These are phyloP conservation scores for Aspergillus olivimuriae DNA, from an alignment of 495 filamentous ascomycete genomes.

Conservation along the genomic window DNA sequence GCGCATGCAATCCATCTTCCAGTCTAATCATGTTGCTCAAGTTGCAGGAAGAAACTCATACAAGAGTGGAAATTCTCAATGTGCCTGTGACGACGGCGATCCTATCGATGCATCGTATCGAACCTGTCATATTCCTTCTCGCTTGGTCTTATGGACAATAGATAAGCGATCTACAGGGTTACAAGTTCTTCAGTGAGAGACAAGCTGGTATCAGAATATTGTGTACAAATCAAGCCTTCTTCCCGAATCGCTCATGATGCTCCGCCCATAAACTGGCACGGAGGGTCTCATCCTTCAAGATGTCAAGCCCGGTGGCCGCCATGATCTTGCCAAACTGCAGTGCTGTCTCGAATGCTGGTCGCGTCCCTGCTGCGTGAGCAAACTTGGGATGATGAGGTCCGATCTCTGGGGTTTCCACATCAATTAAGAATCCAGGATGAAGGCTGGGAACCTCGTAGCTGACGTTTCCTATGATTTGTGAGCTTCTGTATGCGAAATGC, in stretches of 20 bases:
- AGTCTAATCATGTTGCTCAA: no score
- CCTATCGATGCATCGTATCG: no score
- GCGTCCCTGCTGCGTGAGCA: slow-evolving; percentile 1
- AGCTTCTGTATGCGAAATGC: not conserved
- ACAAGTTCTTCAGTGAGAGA: no score
- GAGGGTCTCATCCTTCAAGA: not conserved
- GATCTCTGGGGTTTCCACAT: not conserved
- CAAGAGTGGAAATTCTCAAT: no score
- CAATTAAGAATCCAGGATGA: not conserved
- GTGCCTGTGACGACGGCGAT: no score
- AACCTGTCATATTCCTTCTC: no score
- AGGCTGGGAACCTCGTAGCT: slow-evolving; percentile 2
- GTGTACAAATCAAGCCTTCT: no score
- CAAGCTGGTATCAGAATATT: no score
- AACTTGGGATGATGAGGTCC: slow-evolving; percentile 2
- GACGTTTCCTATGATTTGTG: slow-evolving; percentile 1
- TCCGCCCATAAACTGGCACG: not conserved
- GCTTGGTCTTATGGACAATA: no score
- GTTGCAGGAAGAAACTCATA: no score
- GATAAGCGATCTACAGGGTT: no score
- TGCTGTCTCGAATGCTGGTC: not conserved
- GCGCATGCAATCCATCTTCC: no score
- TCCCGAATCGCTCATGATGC: not conserved
- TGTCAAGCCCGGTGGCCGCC: not conserved
- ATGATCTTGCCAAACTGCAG: not conserved